Percentiles rank a stretch among this genome's conserved stretches.
Evolutionary conservation across 2,329 filamentous ascomycete genomes (phyloP).

Genomic region (Nothophaeocryptopus gaeumannii): DNA sequence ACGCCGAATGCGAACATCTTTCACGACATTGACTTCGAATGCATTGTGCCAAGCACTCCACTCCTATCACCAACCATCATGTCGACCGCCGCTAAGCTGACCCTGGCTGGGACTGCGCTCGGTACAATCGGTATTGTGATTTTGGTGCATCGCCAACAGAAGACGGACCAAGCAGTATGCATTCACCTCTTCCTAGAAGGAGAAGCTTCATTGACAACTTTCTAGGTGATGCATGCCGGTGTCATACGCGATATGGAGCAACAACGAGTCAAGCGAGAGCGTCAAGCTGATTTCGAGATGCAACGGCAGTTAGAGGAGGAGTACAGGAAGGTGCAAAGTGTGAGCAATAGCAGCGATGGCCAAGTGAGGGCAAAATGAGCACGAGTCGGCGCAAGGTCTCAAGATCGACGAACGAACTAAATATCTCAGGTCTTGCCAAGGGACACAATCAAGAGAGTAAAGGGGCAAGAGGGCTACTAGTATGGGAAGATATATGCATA

Average conservation of each 20-base stretch:
- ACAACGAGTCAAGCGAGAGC: constrained; percentile 83
- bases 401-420: too few species aligned
- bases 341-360: constrained; percentile 53
- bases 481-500: too few species aligned
- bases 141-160: constrained; percentile 87
- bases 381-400: too few species aligned
- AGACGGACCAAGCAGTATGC: constrained; percentile 74
- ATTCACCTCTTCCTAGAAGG: constrained; percentile 2
- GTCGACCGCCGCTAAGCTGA: constrained; percentile 88
- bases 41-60: constrained; percentile 3
- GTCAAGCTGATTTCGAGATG: constrained; percentile 91
- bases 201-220: constrained; percentile 8
- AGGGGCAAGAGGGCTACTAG: too few species aligned
- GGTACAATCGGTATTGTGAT: constrained; percentile 73
- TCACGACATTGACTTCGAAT: not conserved
- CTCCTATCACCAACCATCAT: constrained; percentile 48
- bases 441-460: too few species aligned
- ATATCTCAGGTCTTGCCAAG: too few species aligned
- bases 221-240: constrained; percentile 88
- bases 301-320: constrained; percentile 81
- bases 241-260: constrained; percentile 94
- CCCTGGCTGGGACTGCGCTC: constrained; percentile 72
- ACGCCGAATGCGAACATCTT: not conserved
- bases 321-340: constrained; percentile 83
- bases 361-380: constrained; percentile 22